These are phyloP conservation scores for Clathrospora elynae DNA, from an alignment of 2,329 filamentous ascomycete genomes.

Conservation along the genomic window DNA sequence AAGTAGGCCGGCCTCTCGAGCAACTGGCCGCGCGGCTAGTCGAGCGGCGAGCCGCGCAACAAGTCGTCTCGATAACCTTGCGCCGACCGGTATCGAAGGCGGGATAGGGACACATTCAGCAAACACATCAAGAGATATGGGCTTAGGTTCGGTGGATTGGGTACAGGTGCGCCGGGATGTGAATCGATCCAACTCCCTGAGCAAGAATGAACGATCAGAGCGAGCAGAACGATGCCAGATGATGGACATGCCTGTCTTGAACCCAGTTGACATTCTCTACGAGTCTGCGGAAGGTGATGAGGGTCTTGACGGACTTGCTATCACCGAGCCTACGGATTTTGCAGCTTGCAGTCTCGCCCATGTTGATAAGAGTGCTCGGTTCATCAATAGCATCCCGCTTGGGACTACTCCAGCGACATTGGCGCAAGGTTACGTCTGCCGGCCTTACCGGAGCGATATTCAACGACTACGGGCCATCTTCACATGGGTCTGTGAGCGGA, in stretches of 20 bases:
- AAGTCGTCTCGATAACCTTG: conserved; percentile 47
- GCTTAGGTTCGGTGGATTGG: conserved; percentile 77
- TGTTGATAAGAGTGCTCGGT: conserved; percentile 95
- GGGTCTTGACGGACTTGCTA: conserved; percentile 79
- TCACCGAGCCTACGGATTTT: conserved; percentile 83
- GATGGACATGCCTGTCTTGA: conserved; percentile 87
- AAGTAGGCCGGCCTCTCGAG: conserved; percentile 51
- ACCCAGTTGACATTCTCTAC: conserved; percentile 86
- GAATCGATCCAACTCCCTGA: conserved; percentile 91
- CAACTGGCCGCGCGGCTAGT: conserved; percentile 48
- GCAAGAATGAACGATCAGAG: conserved; percentile 83
- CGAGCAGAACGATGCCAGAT: conserved; percentile 89
- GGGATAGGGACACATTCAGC: conserved; percentile 43
- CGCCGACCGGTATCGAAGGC: conserved; percentile 61
- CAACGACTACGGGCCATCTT: conserved; percentile 94
- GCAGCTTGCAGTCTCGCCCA: conserved; percentile 76
- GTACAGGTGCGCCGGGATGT: conserved; percentile 96
- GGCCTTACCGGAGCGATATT: conserved; percentile 91
- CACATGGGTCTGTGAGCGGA: conserved; percentile 94
- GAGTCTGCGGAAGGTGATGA: conserved; percentile 89
- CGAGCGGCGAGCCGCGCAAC: conserved; percentile 45
- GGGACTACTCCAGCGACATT: conserved; percentile 81
- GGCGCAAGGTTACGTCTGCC: conserved; percentile 89
- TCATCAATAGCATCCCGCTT: conserved; percentile 80
- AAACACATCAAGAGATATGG: conserved; percentile 70